These are phyloP conservation scores for Spatholobus suberectus DNA, from an alignment of 306 rosid species.

Conservation along the genomic window DNA sequence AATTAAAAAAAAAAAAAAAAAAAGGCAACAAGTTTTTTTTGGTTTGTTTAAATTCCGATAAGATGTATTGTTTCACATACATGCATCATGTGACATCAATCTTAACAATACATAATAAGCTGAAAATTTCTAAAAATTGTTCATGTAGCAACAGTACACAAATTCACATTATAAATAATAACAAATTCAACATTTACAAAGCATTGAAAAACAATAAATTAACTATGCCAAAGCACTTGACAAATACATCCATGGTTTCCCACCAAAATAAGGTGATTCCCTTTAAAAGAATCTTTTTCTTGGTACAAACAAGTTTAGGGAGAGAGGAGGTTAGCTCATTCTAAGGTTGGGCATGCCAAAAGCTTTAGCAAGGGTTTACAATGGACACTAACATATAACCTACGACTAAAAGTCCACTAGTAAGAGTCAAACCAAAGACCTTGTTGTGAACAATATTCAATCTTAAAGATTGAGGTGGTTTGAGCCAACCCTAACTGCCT, in stretches of 20 bases:
- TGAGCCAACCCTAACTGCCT: not conserved
- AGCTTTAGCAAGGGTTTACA: not conserved
- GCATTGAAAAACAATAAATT: not conserved
- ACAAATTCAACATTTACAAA: not conserved
- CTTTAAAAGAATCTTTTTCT: not conserved
- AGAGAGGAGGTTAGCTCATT: not conserved
- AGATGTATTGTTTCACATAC: not conserved
- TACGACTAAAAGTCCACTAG: not conserved
- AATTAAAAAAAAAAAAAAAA: no score
- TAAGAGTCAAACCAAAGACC: not conserved
- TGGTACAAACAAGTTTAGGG: not conserved
- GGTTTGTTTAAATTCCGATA: no score
- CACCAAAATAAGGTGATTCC: not conserved
- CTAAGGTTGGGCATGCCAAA: not conserved
- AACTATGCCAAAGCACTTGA: not conserved
- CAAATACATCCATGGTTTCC: not conserved
- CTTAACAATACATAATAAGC: no score
- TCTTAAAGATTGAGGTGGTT: not conserved
- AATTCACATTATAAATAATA: not conserved
- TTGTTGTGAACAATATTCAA: not conserved
- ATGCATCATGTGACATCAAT: no score
- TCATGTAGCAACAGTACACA: slow-evolving; percentile 6
- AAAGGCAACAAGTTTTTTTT: no score
- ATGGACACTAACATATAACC: not conserved
- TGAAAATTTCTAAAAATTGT: not conserved